A percentile compares a stretch with the other conserved stretches of the same genome.
Evolutionary conservation across 1,139 yeast species (phyloP).

Genomic region (Taphrina wiesneri): DNA sequence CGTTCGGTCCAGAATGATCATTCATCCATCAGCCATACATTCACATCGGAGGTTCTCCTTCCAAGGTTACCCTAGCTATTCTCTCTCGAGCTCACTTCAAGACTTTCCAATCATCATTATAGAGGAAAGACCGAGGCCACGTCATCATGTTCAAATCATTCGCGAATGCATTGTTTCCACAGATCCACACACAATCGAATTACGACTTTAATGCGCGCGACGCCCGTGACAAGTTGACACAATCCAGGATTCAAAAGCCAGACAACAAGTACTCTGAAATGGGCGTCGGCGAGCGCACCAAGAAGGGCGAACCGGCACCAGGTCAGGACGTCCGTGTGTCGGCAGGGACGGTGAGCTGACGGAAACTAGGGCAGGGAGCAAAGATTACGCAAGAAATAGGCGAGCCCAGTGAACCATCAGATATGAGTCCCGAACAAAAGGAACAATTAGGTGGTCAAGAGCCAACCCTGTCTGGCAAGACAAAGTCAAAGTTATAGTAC

Average conservation of each 20-base stretch:
- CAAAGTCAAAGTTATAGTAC: background rate
- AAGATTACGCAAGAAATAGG: slow-evolving; percentile 8
- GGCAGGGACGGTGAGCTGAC: background rate
- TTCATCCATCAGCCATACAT: background rate
- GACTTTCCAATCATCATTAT: too few relatives aligned
- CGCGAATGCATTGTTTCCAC: slow-evolving; percentile 19
- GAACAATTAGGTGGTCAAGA: slow-evolving; percentile 17
- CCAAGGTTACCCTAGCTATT: too few relatives aligned
- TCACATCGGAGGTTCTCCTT: too few relatives aligned
- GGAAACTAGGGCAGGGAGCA: slow-evolving; percentile 14
- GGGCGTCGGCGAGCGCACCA: slow-evolving; percentile 32
- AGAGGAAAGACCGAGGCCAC: too few relatives aligned
- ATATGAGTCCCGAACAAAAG: slow-evolving; percentile 31
- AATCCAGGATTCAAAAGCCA: slow-evolving; percentile 24
- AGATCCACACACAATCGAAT: slow-evolving; percentile 18
- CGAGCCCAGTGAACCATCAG: slow-evolving; percentile 26
- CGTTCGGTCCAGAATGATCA: background rate
- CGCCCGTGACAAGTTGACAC: slow-evolving; percentile 1
- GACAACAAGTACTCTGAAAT: slow-evolving; percentile 17
- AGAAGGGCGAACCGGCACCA: slow-evolving; percentile 29
- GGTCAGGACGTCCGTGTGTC: background rate
- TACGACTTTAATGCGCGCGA: slow-evolving; percentile 10
- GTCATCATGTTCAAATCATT: slow-evolving; percentile 16
- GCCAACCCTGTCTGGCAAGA: background rate
- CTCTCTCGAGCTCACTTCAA: too few relatives aligned